A percentile compares a stretch with the other conserved stretches of the same genome.
Conservation (phyloP, 169 alveolate genomes). For the Cryptosporidium sp. region DNA sequence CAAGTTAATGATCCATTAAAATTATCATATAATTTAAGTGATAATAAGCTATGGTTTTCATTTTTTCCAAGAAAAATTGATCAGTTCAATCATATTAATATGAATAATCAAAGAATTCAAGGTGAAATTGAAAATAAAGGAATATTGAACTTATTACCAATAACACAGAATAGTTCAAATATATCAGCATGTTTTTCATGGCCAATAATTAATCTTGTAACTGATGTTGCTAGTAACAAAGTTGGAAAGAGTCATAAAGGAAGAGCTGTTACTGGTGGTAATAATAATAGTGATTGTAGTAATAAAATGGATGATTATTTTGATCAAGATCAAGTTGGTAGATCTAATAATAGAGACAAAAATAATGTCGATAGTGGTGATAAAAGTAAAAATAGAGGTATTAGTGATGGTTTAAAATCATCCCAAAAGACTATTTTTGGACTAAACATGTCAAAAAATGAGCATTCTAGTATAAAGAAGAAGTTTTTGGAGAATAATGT, state of each 20-base stretch:
- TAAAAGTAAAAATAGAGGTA: too few relatives aligned
- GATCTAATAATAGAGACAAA: background rate
- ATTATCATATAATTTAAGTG: conserved; percentile 53
- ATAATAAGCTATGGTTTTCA: conserved; percentile 47
- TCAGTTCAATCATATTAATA: background rate
- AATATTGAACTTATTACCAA: conserved; percentile 22
- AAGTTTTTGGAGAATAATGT: conserved; percentile 18
- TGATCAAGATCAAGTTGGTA: background rate
- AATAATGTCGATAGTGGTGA: too few relatives aligned
- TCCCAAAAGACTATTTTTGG: background rate
- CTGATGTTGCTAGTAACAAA: background rate
- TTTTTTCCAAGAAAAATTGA: conserved; percentile 37
- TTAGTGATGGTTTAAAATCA: background rate
- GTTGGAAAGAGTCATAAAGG: background rate
- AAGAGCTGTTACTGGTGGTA: background rate
- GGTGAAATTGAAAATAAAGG: conserved; percentile 2
- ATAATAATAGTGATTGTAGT: too few relatives aligned
- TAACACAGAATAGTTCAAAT: conserved; percentile 51
- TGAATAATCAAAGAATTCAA: conserved; percentile 6
- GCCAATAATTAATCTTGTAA: conserved; percentile 55
- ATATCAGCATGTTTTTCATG: conserved; percentile 68
- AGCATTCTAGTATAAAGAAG: background rate
- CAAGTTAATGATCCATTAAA: conserved; percentile 56
- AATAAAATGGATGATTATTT: background rate
- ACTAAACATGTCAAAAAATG: background rate